phyloP scores from a whole-genome alignment of 805 yeast genomes.

The Candida methanosorbosa region DNA sequence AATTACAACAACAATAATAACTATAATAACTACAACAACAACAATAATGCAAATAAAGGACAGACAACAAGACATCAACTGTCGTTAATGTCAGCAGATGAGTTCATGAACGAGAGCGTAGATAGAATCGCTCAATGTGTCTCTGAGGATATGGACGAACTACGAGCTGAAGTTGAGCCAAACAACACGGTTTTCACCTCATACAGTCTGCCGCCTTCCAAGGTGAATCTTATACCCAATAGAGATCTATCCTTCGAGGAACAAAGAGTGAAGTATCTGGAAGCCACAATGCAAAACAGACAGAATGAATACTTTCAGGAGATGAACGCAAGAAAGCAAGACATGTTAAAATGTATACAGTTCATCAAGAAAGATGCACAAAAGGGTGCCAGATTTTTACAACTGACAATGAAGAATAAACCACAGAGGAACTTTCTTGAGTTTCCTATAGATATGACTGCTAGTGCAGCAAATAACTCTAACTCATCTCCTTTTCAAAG shows the following conservation, averaged over 20 bases:
- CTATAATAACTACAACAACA: conserved; percentile 3
- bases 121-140: conserved; percentile 10
- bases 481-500: not conserved
- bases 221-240: conserved; percentile 37
- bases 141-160: conserved; percentile 17
- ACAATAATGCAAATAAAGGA: too few species aligned
- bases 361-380: conserved; percentile 30
- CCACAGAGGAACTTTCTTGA: conserved; percentile 23
- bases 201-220: conserved; percentile 44
- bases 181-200: not conserved
- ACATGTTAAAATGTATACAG: conserved; percentile 34
- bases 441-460: conserved; percentile 19
- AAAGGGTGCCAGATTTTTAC: conserved; percentile 51
- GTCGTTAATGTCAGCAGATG: too few species aligned
- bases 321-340: conserved; percentile 33
- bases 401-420: conserved; percentile 29
- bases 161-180: too few species aligned
- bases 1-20: conserved; percentile 4
- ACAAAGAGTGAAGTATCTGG: conserved; percentile 34
- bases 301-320: conserved; percentile 31
- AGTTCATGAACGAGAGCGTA: too few species aligned
- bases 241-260: conserved; percentile 52
- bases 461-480: not conserved
- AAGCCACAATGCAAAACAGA: conserved; percentile 29
- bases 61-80: too few species aligned